Conservation (phyloP, 805 yeast genomes). For the Hagleromyces aurorensis region DNA sequence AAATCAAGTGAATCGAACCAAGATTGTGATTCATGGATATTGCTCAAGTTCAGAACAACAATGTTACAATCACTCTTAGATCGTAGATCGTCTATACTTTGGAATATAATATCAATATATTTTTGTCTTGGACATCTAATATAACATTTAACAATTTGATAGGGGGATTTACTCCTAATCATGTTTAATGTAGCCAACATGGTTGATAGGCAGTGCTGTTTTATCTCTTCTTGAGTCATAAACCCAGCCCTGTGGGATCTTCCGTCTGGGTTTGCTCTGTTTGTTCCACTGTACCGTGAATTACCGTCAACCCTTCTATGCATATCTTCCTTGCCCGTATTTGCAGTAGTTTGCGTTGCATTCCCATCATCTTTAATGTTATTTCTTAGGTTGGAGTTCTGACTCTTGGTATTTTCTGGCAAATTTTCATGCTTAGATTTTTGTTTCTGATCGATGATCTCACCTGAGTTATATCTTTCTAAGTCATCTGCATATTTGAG, state of each 20-base stretch:
- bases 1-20: slow-evolving; percentile 27
- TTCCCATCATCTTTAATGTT: not conserved
- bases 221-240: slow-evolving; percentile 26
- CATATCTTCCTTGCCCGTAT: not conserved
- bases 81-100: slow-evolving; percentile 26
- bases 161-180: slow-evolving; percentile 22
- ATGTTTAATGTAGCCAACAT: slow-evolving; percentile 22
- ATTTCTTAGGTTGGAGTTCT: not conserved
- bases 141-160: slow-evolving; percentile 28
- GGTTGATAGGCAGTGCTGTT: slow-evolving; percentile 25
- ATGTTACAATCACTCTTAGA: slow-evolving; percentile 29
- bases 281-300: not conserved
- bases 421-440: no score
- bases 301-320: not conserved
- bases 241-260: slow-evolving; percentile 9
- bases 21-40: slow-evolving; percentile 27
- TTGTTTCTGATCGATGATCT: no score
- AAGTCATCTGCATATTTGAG: slow-evolving; percentile 8
- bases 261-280: not conserved
- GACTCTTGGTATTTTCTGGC: no score
- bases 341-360: not conserved
- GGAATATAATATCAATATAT: slow-evolving; percentile 23
- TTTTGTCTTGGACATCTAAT: slow-evolving; percentile 28
- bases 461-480: slow-evolving; percentile 7
- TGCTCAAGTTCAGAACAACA: slow-evolving; percentile 27